These are phyloP conservation scores for Yamadazyma aaseri DNA, from an alignment of 1,139 yeast species.

Conservation along the genomic window DNA sequence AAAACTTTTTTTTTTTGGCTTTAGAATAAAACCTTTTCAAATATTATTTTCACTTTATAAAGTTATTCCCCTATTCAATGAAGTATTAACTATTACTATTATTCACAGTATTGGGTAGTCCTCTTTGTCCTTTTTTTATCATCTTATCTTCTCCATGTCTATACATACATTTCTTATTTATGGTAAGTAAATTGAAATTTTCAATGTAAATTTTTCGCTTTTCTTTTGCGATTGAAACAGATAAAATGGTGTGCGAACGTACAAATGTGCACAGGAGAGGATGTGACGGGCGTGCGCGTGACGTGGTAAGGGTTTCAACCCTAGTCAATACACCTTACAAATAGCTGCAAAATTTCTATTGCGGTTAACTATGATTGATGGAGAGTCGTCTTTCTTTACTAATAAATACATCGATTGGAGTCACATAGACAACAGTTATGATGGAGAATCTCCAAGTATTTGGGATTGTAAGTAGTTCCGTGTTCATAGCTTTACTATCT, in stretches of 20 bases:
- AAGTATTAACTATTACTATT: no score
- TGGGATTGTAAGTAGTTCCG: no score
- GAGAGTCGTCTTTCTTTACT: no score
- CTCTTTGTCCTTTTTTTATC: neutral
- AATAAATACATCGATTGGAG: no score
- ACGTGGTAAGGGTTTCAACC: constrained; percentile 4
- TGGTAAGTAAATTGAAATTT: constrained; percentile 9
- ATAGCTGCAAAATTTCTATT: constrained; percentile 1
- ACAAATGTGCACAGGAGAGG: neutral
- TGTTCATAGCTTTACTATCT: no score
- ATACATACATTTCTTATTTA: constrained; percentile 11
- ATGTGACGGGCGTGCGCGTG: constrained; percentile 2
- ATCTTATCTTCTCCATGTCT: neutral
- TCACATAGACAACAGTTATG: no score
- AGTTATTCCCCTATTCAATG: no score
- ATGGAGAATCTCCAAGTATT: no score
- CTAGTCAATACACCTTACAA: neutral
- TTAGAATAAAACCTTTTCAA: no score
- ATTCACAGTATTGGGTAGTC: no score
- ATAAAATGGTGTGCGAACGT: constrained; percentile 1
- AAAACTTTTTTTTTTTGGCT: neutral
- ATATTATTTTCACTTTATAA: no score
- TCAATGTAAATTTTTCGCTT: constrained; percentile 5
- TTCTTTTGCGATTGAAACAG: neutral
- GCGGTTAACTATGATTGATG: no score